phyloP scores from a whole-genome alignment of 306 rosid species.

The Casuarina equisetifolia region DNA sequence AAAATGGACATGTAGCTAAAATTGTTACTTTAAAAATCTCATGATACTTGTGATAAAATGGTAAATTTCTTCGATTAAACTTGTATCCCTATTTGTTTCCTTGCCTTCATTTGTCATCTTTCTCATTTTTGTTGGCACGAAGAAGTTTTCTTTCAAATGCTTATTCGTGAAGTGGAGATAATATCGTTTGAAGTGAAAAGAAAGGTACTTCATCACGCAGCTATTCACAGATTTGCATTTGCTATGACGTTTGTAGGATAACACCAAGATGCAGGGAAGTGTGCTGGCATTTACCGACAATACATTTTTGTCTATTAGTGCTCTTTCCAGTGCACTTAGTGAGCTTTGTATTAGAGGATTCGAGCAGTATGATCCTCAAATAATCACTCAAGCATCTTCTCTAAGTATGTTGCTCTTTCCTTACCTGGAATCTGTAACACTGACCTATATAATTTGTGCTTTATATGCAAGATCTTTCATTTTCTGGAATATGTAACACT shows the following conservation, averaged over 20 bases:
- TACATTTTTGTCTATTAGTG: conserved; percentile 47
- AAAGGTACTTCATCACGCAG: neutral
- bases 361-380: conserved; percentile 47
- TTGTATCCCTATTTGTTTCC: no score
- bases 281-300: conserved; percentile 71
- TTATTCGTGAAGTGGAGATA: neutral
- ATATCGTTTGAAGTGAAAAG: neutral
- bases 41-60: no score
- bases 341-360: conserved; percentile 42
- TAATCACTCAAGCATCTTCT: conserved; percentile 58
- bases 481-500: neutral
- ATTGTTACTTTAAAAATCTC: no score
- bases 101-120: neutral
- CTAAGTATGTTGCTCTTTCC: conserved; percentile 35
- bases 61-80: no score
- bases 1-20: no score
- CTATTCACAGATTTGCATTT: neutral
- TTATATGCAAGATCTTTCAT: neutral
- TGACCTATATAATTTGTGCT: neutral
- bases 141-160: neutral
- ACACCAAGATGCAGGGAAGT: conserved; percentile 30
- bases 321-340: conserved; percentile 40
- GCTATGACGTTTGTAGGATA: conserved; percentile 36
- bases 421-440: neutral
- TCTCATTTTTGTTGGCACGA: neutral